Evolutionary conservation across 1,139 yeast genomes (phyloP), one percentile per base, ranked within the genome.

Genomic region (Yamadazyma oceani): DNA sequence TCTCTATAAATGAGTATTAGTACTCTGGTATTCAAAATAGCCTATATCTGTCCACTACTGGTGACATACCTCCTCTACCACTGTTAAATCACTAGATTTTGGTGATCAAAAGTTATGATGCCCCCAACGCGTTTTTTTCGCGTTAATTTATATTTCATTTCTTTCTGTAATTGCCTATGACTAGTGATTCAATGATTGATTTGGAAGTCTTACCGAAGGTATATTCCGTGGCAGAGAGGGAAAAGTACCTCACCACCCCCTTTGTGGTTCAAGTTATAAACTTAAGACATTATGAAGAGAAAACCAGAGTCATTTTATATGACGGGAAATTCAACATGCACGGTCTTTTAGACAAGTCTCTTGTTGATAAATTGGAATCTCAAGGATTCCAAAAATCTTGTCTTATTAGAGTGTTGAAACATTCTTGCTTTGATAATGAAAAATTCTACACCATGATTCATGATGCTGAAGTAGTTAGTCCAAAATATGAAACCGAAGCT

Each of bases 301-400:
- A 62, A 33, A 69, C 71, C 41, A 67, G 86, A 47, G 64, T 80
- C 32, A 64, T 83, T 63, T 58, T 84, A 38, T 78, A 78, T 37
- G 94, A 84, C 60, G 90, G 92, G 17, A 63, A 61, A 15, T 80
- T 72, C 55, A 67, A 73, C 29, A 69, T 80, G 41, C 86, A 84
- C 51, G 86, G 85, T 1, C 73, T 84, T 36, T 69, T 83, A 48
- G 82, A 82, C 51, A 82, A 82, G 36, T 70, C 69, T 30, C 74
- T 80, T 46, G 75, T 76, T 38, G 65, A 71, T 4, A 69, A 74
- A 47, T 72, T 80, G 40, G 75, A 72, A 42, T 57, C 66, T 32
- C 62, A 73, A 46, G 74, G 77, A 11, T 67, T 69, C 44, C 47
- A 57, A 43, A 53, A 63, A 40, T 51, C 55, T 41, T 61, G 68